Evolutionary conservation across 139 green algal genomes (phyloP).

Genomic region (Ulvella scutata): DNA sequence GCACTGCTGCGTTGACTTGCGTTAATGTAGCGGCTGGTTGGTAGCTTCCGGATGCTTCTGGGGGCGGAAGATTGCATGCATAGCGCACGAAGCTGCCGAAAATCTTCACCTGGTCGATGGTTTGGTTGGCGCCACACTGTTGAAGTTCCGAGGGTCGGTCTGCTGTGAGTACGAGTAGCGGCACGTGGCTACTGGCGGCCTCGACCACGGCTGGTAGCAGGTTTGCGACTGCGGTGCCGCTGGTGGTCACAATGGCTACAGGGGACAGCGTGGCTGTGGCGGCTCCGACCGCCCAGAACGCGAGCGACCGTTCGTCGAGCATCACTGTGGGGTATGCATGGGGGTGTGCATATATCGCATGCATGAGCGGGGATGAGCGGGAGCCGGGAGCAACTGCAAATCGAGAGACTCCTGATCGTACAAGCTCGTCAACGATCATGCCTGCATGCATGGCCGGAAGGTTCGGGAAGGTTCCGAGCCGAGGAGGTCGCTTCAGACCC

Average conservation of each 20-base stretch:
- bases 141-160: constrained; percentile 83
- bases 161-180: constrained; percentile 84
- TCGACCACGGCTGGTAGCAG: constrained; percentile 91
- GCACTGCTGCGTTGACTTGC: constrained; percentile 43
- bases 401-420: constrained; percentile 51
- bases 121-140: constrained; percentile 88
- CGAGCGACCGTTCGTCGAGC: constrained; percentile 94
- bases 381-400: constrained; percentile 91
- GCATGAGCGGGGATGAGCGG: constrained; percentile 76
- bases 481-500: constrained; percentile 17
- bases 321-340: constrained; percentile 53
- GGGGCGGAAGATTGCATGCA: constrained; percentile 55
- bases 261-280: constrained; percentile 30
- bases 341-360: constrained; percentile 66
- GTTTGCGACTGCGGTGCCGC: constrained; percentile 93
- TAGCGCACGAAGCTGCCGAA: constrained; percentile 80
- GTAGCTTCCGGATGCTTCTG: constrained; percentile 14
- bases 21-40: constrained; percentile 50
- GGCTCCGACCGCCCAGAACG: constrained; percentile 86
- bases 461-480: constrained; percentile 28
- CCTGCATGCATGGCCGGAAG: constrained; percentile 49
- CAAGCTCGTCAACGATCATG: constrained; percentile 80
- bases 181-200: constrained; percentile 51
- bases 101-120: constrained; percentile 89
- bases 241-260: constrained; percentile 58